phyloP scores from a whole-genome alignment of 2,329 filamentous ascomycete species.

The Microsporum ferrugineum region DNA sequence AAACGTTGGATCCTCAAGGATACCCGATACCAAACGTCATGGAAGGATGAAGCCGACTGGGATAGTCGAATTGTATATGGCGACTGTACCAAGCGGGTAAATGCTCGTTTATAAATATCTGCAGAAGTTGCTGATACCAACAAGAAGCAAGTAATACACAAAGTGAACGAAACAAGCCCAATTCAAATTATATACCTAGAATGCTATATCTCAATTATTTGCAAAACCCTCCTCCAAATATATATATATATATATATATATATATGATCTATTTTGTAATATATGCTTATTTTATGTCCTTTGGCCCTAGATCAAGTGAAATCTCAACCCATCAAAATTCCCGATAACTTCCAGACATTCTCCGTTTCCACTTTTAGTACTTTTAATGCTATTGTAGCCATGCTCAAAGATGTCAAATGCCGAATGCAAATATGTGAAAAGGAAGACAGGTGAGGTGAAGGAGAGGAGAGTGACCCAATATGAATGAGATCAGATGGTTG shows the following conservation, averaged over 20 bases:
- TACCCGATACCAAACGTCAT: not conserved
- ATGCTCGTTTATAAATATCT: conserved; percentile 5
- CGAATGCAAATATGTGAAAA: not conserved
- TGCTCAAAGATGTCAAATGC: not conserved
- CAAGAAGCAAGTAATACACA: not conserved
- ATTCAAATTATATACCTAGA: not conserved
- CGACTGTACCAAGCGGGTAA: not conserved
- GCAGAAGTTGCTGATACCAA: not conserved
- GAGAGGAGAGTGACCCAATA: not conserved
- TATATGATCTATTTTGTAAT: not conserved
- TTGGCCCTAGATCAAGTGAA: not conserved
- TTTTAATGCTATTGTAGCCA: not conserved
- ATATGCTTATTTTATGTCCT: not conserved
- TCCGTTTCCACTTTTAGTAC: not conserved
- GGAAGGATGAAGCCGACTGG: conserved; percentile 13
- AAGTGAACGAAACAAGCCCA: not conserved
- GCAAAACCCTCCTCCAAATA: not conserved
- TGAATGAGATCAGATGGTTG: not conserved
- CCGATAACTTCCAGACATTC: conserved; percentile 1
- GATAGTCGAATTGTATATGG: conserved; percentile 16
- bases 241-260: not conserved
- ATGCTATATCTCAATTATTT: not conserved
- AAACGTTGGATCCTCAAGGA: conserved; percentile 11
- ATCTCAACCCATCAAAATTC: not conserved
- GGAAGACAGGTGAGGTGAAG: not conserved